Evolutionary conservation across 768 basidiomycete genomes (phyloP).

Genomic region (Gyrodon lividus): DNA sequence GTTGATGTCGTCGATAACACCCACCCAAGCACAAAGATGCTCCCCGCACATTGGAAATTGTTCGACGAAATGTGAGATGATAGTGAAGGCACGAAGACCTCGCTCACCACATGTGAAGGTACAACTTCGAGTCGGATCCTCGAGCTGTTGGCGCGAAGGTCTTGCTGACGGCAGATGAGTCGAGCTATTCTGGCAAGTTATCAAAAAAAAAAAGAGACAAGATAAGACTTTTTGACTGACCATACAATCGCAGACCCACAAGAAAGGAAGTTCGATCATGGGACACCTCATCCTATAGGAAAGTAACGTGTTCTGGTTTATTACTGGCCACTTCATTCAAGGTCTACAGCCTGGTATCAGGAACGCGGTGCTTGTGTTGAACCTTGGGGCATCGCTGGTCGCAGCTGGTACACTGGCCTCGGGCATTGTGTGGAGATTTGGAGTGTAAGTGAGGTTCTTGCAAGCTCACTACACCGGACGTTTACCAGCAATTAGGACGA

Average conservation of each 20-base stretch:
- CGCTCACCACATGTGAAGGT: constrained; percentile 38
- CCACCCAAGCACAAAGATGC: constrained; percentile 60
- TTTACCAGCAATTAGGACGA: constrained; percentile 46
- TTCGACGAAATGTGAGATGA: constrained; percentile 57
- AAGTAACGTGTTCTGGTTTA: constrained; percentile 12
- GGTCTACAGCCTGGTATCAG: constrained; percentile 74
- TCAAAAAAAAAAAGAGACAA: background rate
- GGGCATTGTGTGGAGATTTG: constrained; percentile 81
- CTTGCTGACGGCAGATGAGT: constrained; percentile 63
- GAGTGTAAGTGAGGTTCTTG: constrained; percentile 45
- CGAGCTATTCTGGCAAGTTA: constrained; percentile 53
- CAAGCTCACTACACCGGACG: background rate
- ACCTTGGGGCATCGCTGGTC: constrained; percentile 49
- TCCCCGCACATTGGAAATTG: constrained; percentile 53
- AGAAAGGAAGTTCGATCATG: constrained; percentile 55
- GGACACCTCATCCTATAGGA: constrained; percentile 78
- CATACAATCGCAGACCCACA: constrained; percentile 19
- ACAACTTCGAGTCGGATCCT: constrained; percentile 74
- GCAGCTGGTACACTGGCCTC: constrained; percentile 82
- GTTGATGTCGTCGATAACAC: constrained; percentile 54
- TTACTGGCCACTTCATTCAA: constrained; percentile 3
- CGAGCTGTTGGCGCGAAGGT: constrained; percentile 59
- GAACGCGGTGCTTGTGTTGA: constrained; percentile 68
- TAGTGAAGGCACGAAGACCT: constrained; percentile 4
- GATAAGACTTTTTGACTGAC: background rate